A percentile compares a stretch with the other conserved stretches of the same genome.
Conservation (phyloP, 1,284 basidiomycete genomes). For the Cutaneotrichosporon sp. region DNA sequence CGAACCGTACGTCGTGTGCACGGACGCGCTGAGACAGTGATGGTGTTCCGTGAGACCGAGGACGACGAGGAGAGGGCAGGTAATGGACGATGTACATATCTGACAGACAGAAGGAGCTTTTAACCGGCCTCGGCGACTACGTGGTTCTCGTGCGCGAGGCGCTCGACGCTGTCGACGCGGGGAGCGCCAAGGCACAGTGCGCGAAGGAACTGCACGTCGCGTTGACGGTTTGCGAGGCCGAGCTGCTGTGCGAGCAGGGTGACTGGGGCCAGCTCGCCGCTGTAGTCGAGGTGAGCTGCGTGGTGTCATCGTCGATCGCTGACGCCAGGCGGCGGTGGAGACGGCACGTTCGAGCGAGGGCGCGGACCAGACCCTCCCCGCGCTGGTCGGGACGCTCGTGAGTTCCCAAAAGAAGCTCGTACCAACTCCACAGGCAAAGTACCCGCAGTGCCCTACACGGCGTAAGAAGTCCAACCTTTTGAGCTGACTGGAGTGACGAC, state of each 20-base stretch:
- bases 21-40: slow-evolving; percentile 1
- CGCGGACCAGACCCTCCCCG: too few relatives aligned
- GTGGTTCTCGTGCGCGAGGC: not conserved
- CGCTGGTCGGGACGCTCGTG: not conserved
- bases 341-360: too few relatives aligned
- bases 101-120: not conserved
- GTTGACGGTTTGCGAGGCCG: not conserved
- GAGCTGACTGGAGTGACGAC: not conserved
- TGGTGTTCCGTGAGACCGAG: slow-evolving; percentile 5
- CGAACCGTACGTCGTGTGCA: not conserved
- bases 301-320: not conserved
- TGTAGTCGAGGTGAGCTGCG: not conserved
- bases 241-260: slow-evolving; percentile 11
- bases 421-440: not conserved
- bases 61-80: slow-evolving; percentile 6
- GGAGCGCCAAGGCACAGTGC: not conserved
- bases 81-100: not conserved
- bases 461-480: not conserved
- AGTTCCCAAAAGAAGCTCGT: not conserved
- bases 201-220: not conserved
- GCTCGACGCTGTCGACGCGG: not conserved
- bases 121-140: slow-evolving; percentile 3
- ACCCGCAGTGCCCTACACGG: not conserved
- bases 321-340: not conserved
- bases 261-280: slow-evolving; percentile 2